These are phyloP conservation scores for Parafenestella ontariensis DNA, from an alignment of 2,329 filamentous ascomycete genomes.

Conservation along the genomic window DNA sequence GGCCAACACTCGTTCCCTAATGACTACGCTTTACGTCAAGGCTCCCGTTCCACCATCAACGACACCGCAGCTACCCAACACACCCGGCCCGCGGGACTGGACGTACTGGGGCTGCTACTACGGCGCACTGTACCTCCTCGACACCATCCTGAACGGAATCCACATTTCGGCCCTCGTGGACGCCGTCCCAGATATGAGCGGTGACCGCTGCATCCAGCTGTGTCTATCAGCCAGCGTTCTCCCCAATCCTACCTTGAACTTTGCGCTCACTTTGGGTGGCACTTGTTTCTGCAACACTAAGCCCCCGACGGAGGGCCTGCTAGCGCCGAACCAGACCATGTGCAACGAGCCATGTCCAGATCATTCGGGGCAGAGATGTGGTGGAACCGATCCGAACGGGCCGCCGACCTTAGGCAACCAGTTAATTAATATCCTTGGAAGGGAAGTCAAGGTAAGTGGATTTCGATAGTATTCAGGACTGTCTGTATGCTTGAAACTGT, in stretches of 20 bases:
- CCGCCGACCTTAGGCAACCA: neutral
- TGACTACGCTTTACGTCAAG: neutral
- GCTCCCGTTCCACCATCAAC: neutral
- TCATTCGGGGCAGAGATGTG: neutral
- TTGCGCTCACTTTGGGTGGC: neutral
- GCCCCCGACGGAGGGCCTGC: neutral
- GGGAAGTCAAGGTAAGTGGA: neutral
- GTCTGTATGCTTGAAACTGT: neutral
- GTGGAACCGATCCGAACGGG: neutral
- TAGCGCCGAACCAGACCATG: neutral
- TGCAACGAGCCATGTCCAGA: neutral
- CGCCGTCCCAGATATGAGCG: neutral
- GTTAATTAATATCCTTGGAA: neutral
- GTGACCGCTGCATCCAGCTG: neutral
- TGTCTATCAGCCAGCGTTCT: neutral
- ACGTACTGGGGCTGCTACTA: conserved; percentile 9
- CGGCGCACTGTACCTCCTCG: conserved; percentile 11
- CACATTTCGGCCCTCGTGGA: neutral
- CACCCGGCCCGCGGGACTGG: neutral
- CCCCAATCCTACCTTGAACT: neutral
- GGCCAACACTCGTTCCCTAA: neutral
- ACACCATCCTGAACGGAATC: conserved; percentile 6
- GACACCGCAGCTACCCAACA: neutral
- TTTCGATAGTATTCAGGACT: neutral
- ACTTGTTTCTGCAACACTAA: conserved; percentile 1